Evolutionary conservation across 2,329 filamentous ascomycete species (phyloP).

Genomic region (Chaetomiaceae sp.): DNA sequence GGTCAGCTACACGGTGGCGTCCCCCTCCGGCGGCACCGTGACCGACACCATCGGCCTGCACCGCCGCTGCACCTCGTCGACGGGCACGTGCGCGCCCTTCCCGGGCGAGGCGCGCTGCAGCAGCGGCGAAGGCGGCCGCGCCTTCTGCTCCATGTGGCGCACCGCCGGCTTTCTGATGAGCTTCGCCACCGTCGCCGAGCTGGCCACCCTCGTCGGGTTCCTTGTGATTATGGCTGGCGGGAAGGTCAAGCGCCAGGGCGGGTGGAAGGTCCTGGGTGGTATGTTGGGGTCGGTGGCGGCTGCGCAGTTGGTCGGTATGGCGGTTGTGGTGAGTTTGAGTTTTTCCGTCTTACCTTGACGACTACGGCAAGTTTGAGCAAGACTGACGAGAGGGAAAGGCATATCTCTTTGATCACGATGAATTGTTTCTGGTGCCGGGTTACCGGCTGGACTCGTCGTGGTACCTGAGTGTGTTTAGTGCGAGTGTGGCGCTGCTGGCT

Average conservation of each 20-base stretch:
- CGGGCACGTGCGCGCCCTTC: constrained; percentile 33
- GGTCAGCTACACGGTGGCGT: constrained; percentile 57
- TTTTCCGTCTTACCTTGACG: background rate
- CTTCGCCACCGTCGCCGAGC: constrained; percentile 73
- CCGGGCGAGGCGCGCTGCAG: constrained; percentile 51
- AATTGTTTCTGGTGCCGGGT: constrained; percentile 71
- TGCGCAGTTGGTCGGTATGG: constrained; percentile 72
- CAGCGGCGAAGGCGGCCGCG: background rate
- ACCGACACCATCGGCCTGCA: constrained; percentile 70
- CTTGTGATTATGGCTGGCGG: constrained; percentile 71
- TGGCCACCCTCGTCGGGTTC: constrained; percentile 75
- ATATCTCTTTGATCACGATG: constrained; percentile 76
- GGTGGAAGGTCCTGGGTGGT: constrained; percentile 70
- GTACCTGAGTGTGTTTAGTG: constrained; percentile 59
- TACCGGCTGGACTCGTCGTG: constrained; percentile 78
- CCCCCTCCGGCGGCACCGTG: constrained; percentile 40
- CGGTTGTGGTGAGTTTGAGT: constrained; percentile 64
- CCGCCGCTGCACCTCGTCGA: constrained; percentile 68
- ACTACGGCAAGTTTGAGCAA: background rate
- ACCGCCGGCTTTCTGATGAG: constrained; percentile 83
- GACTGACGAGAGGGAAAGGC: constrained; percentile 47
- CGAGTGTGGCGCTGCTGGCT: constrained; percentile 44
- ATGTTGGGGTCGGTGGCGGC: constrained; percentile 60
- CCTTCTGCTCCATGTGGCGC: constrained; percentile 88
- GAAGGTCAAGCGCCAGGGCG: constrained; percentile 69